Base-by-base conservation (phyloP, 2,329 filamentous ascomycete species). In the Alternaria gaisen region DNA sequence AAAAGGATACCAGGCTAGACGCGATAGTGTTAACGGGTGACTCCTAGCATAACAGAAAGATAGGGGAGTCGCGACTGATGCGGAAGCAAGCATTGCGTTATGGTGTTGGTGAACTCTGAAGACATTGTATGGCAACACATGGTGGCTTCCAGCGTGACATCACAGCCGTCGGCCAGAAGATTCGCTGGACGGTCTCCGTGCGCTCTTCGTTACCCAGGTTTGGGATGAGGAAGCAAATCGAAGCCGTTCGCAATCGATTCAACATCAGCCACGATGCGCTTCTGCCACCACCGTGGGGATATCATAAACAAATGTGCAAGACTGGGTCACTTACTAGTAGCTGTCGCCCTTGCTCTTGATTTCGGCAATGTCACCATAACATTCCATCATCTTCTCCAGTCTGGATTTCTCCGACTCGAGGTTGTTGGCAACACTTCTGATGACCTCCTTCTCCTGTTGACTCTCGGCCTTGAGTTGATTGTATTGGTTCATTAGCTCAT, bases 1-100 rank as follows among this genome's bases (percentile, higher is more conserved):
- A 77, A 75, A 86, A 86, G 48, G 82, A 82, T 61, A 85, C 81
- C 69, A 83, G 71, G 79, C 84, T 86, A 58, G 24, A 61, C 41
- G 46, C 42, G 52, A 52, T 26, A 43, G 41, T 47, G 53, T 53
- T 57, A 60, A 59, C 48, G 26, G 34, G 18, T 43, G 41, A 41
- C 18, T 47, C 47, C 28, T 22, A 28, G 12, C 12, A 22, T n/a
- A 51, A 60, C 28, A 41, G 54, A 14, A 30, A 34, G 42, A 46
- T 16, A 28, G 9, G 24, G 52, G 48, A 26, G 24, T 18, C 22
- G 34, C 20, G 40, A 18, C n/a, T 36, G 30, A 38, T 43, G 30
- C 28, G 36, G 36, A 12, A 46, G 18, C 26, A 43, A 60, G n/a
- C 36, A 57, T 56, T 54, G 48, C 46, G 60, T 57, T 60, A 34